Base-by-base conservation (phyloP, 1,284 basidiomycete genomes). In the Fomitiporia mediterranea region DNA sequence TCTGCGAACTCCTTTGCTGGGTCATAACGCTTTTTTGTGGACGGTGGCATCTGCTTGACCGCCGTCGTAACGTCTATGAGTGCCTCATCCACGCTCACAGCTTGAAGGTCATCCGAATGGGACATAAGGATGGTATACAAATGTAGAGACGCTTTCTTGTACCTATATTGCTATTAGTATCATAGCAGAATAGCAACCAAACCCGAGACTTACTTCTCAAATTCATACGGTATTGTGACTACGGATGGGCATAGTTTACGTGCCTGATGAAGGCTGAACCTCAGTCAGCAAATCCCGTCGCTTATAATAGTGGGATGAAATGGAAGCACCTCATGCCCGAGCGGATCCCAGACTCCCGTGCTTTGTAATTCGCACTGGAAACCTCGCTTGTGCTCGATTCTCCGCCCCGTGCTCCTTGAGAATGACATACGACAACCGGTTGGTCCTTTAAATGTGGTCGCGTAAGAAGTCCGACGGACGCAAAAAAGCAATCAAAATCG, bases 401-500 rank as follows among this genome's bases (percentile, higher is more conserved):
- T 9, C 84, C 84, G 3, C 83, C 87, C 57, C 82, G 83, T 8
- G 66, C 72, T 0, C 84, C 88, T 62, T 92, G 86, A 2, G 93
- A 93, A 72, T 99, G 96, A 67, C 96, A 99, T 0, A 99, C 97
- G 0, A 95, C 94, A 1, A 89, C 86, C 0, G 96, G 91, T 67
- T 90, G 91, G 0, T 92, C 92, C 51, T 81, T 83, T 39, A 96
- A 69, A 57, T 95, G 79, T 0, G 91, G 91, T 0, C 91, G 75
- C 53, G 78, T 81, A 2, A 90, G 76, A 46, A 96, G 70, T 0
- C 93, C 91, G n/a, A 87, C 94, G 0, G 90, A 86, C 9, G 98
- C 94, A 66, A 99, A 99, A 77, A 98, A 99, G 65, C 89, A 93
- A 68, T 99, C 96, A 65, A 99, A 98, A 69, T 98, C 94, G 65